Base-by-base conservation (phyloP, 192 early-diverging fungal genomes). In the Chytriomyces confervae region DNA sequence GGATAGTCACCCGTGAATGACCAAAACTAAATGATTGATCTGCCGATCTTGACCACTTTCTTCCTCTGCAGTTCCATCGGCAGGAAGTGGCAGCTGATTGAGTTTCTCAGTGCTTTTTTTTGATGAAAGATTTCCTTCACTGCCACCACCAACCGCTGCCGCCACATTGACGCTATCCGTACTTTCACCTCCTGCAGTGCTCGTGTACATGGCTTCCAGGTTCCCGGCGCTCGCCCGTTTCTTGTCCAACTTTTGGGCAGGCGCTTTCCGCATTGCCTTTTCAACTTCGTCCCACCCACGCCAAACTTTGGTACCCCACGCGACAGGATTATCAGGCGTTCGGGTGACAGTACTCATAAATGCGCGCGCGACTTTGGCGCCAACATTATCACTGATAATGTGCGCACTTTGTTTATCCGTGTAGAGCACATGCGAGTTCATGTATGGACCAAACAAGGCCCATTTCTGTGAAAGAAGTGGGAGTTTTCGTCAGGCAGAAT, bases 21-120 rank as follows among this genome's bases (percentile, higher is more conserved):
- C 94, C 67, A 96, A 84, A 7, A 96, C 81, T 9, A 96, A 73
- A 79, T 96, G 95, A 73, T 94, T 86, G 64, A 96, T 91, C 10
- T 82, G 84, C 43, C 93, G 83, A 61, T 91, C 91, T 50, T 76
- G 74, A 8, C 23, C 62, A 6, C 11, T 45, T 8, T 91, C 88
- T 20, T 85, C 85, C 62, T 91, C 89, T 0, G 83, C 86, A 46
- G 79, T 84, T 36, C 77, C 53, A 11, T 18, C 53, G 13, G 3
- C 46, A 2, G 72, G 48, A 2, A 75, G 29, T 5, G 66, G 62
- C 1, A 8, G 16, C 20, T 70, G 10, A 11, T 23, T 27, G 10
- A 67, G 62, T 24, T 23, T 53, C 20, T 29, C 47, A 51, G 62
- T 67, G 8, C 29, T 53, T 45, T 76, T 47, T 75, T 86, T 83